A percentile compares a stretch with the other conserved stretches of the same genome.
Evolutionary conservation across 352 stramenopile species (phyloP).

Genomic region (Globisporangium splendens): DNA sequence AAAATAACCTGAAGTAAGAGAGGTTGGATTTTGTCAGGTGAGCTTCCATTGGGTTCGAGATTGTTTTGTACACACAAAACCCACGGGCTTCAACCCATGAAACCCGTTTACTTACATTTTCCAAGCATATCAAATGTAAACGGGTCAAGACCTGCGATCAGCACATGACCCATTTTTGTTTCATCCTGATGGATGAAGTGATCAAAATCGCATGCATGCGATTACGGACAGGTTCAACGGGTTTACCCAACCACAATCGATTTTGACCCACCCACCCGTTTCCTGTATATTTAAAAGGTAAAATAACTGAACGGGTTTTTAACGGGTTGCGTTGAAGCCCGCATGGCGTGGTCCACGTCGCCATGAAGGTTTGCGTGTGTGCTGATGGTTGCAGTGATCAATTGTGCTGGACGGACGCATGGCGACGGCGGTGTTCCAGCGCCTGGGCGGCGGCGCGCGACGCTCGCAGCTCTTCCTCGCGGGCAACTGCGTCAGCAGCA

Average conservation of each 20-base stretch:
- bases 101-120: background rate
- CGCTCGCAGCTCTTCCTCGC: conserved; percentile 10
- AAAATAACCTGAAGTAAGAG: background rate
- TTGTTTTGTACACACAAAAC: background rate
- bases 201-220: background rate
- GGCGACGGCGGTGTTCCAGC: conserved; percentile 34
- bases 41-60: background rate
- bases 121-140: background rate
- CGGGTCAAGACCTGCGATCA: background rate
- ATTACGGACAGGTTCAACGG: background rate
- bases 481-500: background rate
- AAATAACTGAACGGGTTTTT: background rate
- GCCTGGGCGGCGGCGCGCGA: conserved; percentile 22
- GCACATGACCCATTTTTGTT: background rate
- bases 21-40: background rate
- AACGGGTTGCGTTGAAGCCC: conserved; percentile 1
- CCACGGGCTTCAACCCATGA: background rate
- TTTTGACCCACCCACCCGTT: background rate
- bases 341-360: conserved; percentile 2
- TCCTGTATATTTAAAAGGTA: background rate
- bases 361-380: background rate
- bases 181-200: background rate
- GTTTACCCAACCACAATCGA: background rate
- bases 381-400: background rate
- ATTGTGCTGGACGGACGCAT: conserved; percentile 15